phyloP scores from a whole-genome alignment of 352 stramenopile genomes.

The Phytophthora macrochlamydospora region DNA sequence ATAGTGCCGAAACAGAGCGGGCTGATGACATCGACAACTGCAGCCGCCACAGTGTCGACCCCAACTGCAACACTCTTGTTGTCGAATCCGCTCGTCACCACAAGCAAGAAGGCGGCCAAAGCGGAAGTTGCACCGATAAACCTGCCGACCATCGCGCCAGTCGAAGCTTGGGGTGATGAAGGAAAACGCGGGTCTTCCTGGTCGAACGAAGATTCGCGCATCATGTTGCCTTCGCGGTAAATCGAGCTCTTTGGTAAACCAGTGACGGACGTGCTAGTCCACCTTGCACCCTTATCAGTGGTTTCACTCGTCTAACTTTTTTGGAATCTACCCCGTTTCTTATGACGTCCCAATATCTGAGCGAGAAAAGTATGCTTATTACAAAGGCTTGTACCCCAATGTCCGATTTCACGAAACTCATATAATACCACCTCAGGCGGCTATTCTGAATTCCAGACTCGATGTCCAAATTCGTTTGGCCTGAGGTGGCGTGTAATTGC shows the following conservation, averaged over 20 bases:
- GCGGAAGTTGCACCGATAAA: slow-evolving; percentile 18
- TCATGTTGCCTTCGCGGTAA: slow-evolving; percentile 9
- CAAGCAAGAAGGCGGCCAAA: slow-evolving; percentile 15
- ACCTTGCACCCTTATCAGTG: slow-evolving; percentile 14
- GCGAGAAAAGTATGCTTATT: no score
- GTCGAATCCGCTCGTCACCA: slow-evolving; percentile 16
- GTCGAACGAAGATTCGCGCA: slow-evolving; percentile 21
- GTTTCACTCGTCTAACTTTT: slow-evolving; percentile 15
- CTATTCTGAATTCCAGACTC: no score
- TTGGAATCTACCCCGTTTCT: no score
- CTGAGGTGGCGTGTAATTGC: no score
- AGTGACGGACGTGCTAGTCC: not conserved
- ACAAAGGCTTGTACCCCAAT: no score
- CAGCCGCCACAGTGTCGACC: slow-evolving; percentile 16
- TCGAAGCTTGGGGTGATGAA: not conserved
- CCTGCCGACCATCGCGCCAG: slow-evolving; percentile 12
- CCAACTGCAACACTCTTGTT: slow-evolving; percentile 7
- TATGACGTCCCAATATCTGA: no score
- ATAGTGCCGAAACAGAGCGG: slow-evolving; percentile 54
- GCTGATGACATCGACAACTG: slow-evolving; percentile 7
- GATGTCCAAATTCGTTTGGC: no score
- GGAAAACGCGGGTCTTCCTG: slow-evolving; percentile 7
- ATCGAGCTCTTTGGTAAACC: not conserved
- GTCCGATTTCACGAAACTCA: no score
- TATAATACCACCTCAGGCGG: no score